Percentiles rank a stretch among this genome's conserved stretches.
phyloP scores from a whole-genome alignment of 345 rosid genomes.

The Combretum micranthum region DNA sequence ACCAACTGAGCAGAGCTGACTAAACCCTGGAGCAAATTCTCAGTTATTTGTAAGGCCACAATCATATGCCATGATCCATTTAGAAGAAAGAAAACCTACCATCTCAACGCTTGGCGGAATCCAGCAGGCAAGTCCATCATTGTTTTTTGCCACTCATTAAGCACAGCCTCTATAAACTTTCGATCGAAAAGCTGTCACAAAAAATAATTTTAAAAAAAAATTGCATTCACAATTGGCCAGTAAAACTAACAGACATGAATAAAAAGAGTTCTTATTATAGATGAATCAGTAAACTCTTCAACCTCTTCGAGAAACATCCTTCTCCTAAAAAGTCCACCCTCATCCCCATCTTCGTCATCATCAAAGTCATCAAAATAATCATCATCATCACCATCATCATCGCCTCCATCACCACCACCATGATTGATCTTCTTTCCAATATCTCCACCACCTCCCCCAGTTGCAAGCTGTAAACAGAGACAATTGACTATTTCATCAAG shows the following conservation, averaged over 20 bases:
- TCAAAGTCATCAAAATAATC: slow-evolving; percentile 91
- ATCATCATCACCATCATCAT: slow-evolving; percentile 90
- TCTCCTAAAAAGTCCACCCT: slow-evolving; percentile 82
- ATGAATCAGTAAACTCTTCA: slow-evolving; percentile 1
- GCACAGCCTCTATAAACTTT: slow-evolving; percentile 86
- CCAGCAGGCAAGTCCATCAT: slow-evolving; percentile 97
- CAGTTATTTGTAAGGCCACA: slow-evolving; percentile 21
- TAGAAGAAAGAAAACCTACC: slow-evolving; percentile 30
- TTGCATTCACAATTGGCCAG: not conserved
- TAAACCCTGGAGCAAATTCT: slow-evolving; percentile 54
- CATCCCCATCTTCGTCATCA: slow-evolving; percentile 86
- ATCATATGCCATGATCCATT: slow-evolving; percentile 3
- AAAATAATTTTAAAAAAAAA: slow-evolving; percentile 6
- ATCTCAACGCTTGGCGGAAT: slow-evolving; percentile 93
- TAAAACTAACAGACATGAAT: not conserved
- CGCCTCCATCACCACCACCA: slow-evolving; percentile 98
- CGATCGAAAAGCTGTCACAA: slow-evolving; percentile 72
- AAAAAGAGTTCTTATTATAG: not conserved
- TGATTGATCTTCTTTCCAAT: slow-evolving; percentile 74
- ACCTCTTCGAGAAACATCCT: slow-evolving; percentile 86
- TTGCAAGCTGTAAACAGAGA: slow-evolving; percentile 53
- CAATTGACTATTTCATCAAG: slow-evolving; percentile 11
- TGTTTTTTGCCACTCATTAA: slow-evolving; percentile 95
- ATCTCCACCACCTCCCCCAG: slow-evolving; percentile 92
- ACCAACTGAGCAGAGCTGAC: slow-evolving; percentile 98